Conservation (phyloP, 495 filamentous ascomycete genomes). For the Hamigera avellanea region DNA sequence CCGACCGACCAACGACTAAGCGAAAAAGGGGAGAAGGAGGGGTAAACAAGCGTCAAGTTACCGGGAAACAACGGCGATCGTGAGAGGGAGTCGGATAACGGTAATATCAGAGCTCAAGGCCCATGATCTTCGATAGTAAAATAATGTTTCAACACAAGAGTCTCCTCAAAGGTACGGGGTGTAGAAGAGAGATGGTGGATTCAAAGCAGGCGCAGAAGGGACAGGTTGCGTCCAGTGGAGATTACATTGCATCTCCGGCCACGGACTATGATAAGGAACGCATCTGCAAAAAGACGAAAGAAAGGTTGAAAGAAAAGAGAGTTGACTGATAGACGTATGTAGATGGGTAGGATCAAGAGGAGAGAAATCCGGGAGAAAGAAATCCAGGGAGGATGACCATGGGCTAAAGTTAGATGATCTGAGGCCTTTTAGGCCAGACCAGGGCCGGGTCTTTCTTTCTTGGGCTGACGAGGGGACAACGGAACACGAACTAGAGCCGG, state of each 20-base stretch:
- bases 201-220: conserved; percentile 3
- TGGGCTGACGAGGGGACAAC: too few relatives aligned
- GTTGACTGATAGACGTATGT: too few relatives aligned
- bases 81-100: background rate
- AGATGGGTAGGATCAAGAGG: too few relatives aligned
- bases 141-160: background rate
- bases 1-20: background rate
- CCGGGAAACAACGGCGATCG: background rate
- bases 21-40: conserved; percentile 1
- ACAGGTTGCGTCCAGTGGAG: conserved; percentile 12
- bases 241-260: conserved; percentile 29
- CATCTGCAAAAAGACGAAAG: too few relatives aligned
- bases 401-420: too few relatives aligned
- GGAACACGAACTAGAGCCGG: too few relatives aligned
- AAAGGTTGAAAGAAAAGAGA: too few relatives aligned
- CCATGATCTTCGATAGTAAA: conserved; percentile 4
- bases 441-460: too few relatives aligned
- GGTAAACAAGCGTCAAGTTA: background rate
- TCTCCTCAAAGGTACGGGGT: conserved; percentile 1
- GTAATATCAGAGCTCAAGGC: conserved; percentile 4
- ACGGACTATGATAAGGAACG: background rate
- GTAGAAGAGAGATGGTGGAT: background rate
- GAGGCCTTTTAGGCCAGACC: too few relatives aligned
- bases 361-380: too few relatives aligned
- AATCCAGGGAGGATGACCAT: too few relatives aligned